Base-by-base conservation (phyloP, 2,329 filamentous ascomycete genomes). In the Cordyceps cicadae region DNA sequence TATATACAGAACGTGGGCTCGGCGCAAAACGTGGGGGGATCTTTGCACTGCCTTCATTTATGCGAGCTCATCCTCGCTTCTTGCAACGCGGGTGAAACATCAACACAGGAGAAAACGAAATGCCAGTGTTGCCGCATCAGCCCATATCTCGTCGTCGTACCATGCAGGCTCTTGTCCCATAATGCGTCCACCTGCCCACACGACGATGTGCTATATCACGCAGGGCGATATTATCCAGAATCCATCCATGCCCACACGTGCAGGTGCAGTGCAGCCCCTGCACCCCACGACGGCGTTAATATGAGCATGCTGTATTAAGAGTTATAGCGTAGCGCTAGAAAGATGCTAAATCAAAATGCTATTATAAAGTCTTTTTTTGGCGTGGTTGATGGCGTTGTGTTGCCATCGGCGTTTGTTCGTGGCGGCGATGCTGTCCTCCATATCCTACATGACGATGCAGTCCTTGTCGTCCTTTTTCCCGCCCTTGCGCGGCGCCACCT, bases 381-480 rank as follows among this genome's bases (percentile, higher is more conserved):
- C 11, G 34, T 37, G 11, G 34, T 11, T 37, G 34, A 12, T 14
- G 34, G 34, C 34, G 34, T 14, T 37, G 34, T 37, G 34, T 37
- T 37, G 34, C 11, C 34, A 14, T 37, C 12, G 34, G 12, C 12
- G 34, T 37, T 37, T 37, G 34, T 12, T 37, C 9, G 34, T 14
- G 34, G 34, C 12, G 11, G 11, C 12, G 34, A 37, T 37, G 34
- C 34, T 37, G 34, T 51, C 17, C 29, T 21, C 52, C 56, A 32
- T 59, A 59, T 54, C 50, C 52, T 59, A 85, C 82, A 85, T 85
- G 65, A 85, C 75, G 60, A 80, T 70, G 68, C 82, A 85, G 58
- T 83, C 80, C 71, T 82, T 83, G 62, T 84, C 80, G 60, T 81
- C 77, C 59, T 76, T 77, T 32, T 65, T 71, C 26, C 66, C 73